Conservation (phyloP, 1,139 yeast species). For the Saccharomyces uvarum region DNA sequence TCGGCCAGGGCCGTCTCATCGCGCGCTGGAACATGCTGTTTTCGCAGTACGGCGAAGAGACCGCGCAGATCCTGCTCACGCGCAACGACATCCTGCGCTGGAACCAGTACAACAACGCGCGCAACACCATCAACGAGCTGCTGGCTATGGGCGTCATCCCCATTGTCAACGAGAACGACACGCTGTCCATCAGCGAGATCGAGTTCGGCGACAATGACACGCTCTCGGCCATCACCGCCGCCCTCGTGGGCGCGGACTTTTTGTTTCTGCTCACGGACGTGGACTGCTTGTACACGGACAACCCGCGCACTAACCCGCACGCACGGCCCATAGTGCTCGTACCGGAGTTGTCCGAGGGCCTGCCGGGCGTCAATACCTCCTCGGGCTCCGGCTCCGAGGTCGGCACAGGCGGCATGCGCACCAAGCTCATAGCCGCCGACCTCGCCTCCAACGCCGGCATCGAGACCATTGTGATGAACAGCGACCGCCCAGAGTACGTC, state of each 20-base stretch:
- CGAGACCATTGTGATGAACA: slow-evolving; percentile 74
- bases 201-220: slow-evolving; percentile 96
- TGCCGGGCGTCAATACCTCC: slow-evolving; percentile 63
- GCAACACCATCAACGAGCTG: slow-evolving; percentile 71
- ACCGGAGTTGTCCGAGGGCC: slow-evolving; percentile 52
- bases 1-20: slow-evolving; percentile 84
- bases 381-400: slow-evolving; percentile 68
- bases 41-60: slow-evolving; percentile 71
- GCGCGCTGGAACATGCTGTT: slow-evolving; percentile 84
- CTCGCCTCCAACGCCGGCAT: slow-evolving; percentile 89
- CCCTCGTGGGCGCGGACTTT: slow-evolving; percentile 90
- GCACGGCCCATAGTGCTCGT: slow-evolving; percentile 78
- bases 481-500: slow-evolving; percentile 66
- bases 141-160: slow-evolving; percentile 85
- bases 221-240: slow-evolving; percentile 86
- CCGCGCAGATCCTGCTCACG: slow-evolving; percentile 82
- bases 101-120: slow-evolving; percentile 84
- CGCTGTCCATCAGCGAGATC: slow-evolving; percentile 81
- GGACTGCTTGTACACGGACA: slow-evolving; percentile 83
- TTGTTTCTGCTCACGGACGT: slow-evolving; percentile 87
- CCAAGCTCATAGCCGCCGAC: slow-evolving; percentile 90
- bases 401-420: slow-evolving; percentile 97
- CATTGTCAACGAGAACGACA: slow-evolving; percentile 90
- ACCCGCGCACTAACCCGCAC: slow-evolving; percentile 73
- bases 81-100: slow-evolving; percentile 86